Evolutionary conservation across 2,329 filamentous ascomycete species (phyloP), one percentile per base, ranked within the genome.

Genomic region (Trichoderma brevicompactum): DNA sequence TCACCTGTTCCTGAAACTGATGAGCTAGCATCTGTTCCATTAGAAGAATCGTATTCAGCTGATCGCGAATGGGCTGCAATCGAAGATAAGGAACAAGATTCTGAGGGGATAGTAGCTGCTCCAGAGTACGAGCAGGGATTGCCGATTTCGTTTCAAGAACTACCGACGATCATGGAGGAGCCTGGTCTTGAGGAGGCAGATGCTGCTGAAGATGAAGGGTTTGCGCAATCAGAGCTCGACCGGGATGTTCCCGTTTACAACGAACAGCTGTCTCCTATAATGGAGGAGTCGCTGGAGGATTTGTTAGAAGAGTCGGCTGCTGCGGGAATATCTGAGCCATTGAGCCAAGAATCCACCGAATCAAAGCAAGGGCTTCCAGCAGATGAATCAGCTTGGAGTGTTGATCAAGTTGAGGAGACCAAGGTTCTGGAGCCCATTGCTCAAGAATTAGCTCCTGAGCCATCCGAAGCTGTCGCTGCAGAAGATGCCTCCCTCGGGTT

Each of bases 91-190:
- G 43, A 38, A 13, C 55, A 36, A 46, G 43, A 48, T 38, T 48
- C 28, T 23, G 41, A 61, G 9, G 56, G 15, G 7, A 40, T n/a
- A 10, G 32, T 13, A 2, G 34, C 58, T 32, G 19, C 13, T 43
- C 49, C 17, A 23, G 43, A 43, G 32, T 23, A 43, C n/a, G 59
- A 53, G 36, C 49, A 52, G n/a, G 28, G 40, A 28, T n/a, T 13
- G 43, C 36, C 55, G 17, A 17, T 34, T 12, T 8, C 55, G 28
- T 60, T 40, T n/a, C 41, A 44, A 15, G 56, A 52, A 15, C 4
- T 64, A 15, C 43, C 50, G 2, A 55, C 61, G 12, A 55, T 56
- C 15, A 64, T 56, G 50, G 61, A 64, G 56, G 61, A 64, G 32
- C 32, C 23, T 54, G 60, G 40, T 7, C 41, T 56, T 32, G 61